phyloP scores from a whole-genome alignment of 768 basidiomycete genomes.

The Lactarius deliciosus region DNA sequence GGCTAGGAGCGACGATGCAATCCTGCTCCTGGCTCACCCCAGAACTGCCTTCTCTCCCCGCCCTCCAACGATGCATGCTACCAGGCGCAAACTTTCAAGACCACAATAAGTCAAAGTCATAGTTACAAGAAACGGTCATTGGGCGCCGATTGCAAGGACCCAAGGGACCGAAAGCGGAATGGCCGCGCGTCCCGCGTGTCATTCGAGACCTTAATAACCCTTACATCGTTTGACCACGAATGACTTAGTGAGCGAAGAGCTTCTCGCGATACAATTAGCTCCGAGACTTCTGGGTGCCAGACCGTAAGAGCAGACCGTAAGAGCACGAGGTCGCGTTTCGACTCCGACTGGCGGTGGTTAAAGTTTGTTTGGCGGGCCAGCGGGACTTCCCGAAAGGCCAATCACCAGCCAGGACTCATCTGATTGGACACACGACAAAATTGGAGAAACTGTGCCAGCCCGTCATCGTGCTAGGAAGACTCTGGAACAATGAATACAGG shows the following conservation, averaged over 20 bases:
- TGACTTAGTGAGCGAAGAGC: neutral
- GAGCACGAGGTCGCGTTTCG: conserved; percentile 5
- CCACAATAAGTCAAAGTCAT: neutral
- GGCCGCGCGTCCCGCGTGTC: conserved; percentile 15
- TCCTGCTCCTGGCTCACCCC: neutral
- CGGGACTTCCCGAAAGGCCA: neutral
- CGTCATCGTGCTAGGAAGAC: neutral
- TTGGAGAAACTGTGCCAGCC: neutral
- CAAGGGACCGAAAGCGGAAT: conserved; percentile 18
- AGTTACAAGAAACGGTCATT: neutral
- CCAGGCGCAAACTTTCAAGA: neutral
- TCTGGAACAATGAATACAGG: no score
- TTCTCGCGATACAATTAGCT: neutral
- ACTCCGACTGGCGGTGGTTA: neutral
- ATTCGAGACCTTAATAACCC: conserved; percentile 16
- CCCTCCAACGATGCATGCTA: neutral
- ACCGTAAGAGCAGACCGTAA: conserved; percentile 2
- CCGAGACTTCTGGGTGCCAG: neutral
- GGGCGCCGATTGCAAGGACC: conserved; percentile 1
- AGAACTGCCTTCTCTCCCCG: neutral
- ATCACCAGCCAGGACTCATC: neutral
- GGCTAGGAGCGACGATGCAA: neutral
- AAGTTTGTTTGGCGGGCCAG: conserved; percentile 1
- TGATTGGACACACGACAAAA: conserved; percentile 6
- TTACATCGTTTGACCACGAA: neutral